Percentiles rank a stretch among this genome's conserved stretches.
phyloP scores from a whole-genome alignment of 768 basidiomycete genomes.

The Hebeloma cylindrosporum region DNA sequence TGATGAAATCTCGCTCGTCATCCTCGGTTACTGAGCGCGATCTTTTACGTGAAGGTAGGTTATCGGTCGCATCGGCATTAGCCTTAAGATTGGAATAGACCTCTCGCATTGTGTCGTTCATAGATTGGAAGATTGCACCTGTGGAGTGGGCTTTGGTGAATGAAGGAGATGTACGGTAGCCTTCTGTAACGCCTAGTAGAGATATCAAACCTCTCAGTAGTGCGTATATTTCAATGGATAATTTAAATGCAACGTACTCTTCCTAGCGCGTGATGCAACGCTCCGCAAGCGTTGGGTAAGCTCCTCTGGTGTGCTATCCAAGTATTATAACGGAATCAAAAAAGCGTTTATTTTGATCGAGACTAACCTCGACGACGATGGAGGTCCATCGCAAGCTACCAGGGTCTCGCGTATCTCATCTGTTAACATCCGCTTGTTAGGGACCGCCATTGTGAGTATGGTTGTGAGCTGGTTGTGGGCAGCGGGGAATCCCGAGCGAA shows the following conservation, averaged over 20 bases:
- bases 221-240: slow-evolving; percentile 10
- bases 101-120: slow-evolving; percentile 55
- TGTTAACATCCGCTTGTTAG: slow-evolving; percentile 31
- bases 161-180: slow-evolving; percentile 46
- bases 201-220: slow-evolving; percentile 28
- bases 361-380: slow-evolving; percentile 15
- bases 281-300: slow-evolving; percentile 54
- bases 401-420: slow-evolving; percentile 18
- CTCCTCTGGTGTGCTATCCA: slow-evolving; percentile 46
- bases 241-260: slow-evolving; percentile 43
- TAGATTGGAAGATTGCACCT: slow-evolving; percentile 49
- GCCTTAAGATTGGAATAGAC: slow-evolving; percentile 32
- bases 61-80: slow-evolving; percentile 5
- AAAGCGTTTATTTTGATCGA: too few relatives aligned
- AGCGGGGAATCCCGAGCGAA: neutral
- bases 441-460: slow-evolving; percentile 12
- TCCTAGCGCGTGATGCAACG: slow-evolving; percentile 57
- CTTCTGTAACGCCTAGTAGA: slow-evolving; percentile 58
- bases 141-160: slow-evolving; percentile 42
- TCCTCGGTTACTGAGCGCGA: slow-evolving; percentile 31
- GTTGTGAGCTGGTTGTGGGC: neutral
- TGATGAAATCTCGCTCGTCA: slow-evolving; percentile 3
- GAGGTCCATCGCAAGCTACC: slow-evolving; percentile 11
- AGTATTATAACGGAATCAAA: neutral
- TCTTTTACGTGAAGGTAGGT: slow-evolving; percentile 32